phyloP scores from a whole-genome alignment of 2,329 filamentous ascomycete genomes.

The Diaporthe vaccinii region DNA sequence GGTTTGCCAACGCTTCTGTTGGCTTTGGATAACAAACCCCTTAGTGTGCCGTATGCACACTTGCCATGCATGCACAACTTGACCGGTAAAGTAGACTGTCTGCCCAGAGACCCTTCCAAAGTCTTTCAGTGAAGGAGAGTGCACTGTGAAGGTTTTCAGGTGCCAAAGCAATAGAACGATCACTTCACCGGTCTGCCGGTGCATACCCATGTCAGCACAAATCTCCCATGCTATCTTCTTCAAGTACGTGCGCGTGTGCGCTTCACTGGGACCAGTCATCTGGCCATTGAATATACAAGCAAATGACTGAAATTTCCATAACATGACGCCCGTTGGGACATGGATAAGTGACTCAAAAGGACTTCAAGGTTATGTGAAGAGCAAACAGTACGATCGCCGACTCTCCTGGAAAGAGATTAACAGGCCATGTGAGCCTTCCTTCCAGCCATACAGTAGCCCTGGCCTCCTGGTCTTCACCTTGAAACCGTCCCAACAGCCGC shows the following conservation, averaged over 20 bases:
- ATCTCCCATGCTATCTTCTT: too few relatives aligned
- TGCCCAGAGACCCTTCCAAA: not conserved
- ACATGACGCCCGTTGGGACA: not conserved
- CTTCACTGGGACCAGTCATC: not conserved
- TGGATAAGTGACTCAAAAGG: not conserved
- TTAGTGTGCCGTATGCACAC: not conserved
- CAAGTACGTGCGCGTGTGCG: not conserved
- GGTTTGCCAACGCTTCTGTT: not conserved
- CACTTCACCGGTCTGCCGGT: not conserved
- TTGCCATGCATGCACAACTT: too few relatives aligned
- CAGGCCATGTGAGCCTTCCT: too few relatives aligned
- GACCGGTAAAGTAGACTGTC: not conserved
- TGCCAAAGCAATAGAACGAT: not conserved
- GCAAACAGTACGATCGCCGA: not conserved
- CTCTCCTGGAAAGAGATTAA: not conserved
- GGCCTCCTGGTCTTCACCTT: not conserved
- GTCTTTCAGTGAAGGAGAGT: not conserved
- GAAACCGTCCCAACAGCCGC: too few relatives aligned
- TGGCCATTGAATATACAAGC: not conserved
- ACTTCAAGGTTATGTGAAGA: not conserved
- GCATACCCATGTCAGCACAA: not conserved
- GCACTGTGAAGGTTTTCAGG: not conserved
- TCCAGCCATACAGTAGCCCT: not conserved
- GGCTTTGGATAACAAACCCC: not conserved
- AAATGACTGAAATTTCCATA: not conserved